Evolutionary conservation across 2,329 filamentous ascomycete species (phyloP).

Genomic region (Diaporthe vaccinii): DNA sequence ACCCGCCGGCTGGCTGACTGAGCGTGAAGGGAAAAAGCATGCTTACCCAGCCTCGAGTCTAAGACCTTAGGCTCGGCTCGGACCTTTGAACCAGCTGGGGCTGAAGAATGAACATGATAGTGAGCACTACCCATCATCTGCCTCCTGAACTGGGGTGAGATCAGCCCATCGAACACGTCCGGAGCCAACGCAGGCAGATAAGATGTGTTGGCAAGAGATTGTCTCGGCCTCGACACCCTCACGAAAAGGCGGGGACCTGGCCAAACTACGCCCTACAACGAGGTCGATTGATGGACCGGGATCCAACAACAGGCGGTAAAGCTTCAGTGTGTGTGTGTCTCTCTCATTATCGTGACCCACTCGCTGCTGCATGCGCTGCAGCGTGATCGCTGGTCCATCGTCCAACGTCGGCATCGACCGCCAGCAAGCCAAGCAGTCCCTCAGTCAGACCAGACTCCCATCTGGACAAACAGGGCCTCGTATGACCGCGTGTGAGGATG

Average conservation of each 20-base stretch:
- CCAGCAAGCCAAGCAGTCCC: background rate
- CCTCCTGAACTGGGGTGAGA: constrained; percentile 11
- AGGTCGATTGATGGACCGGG: background rate
- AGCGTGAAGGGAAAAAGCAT: background rate
- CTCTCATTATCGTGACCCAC: constrained; percentile 14
- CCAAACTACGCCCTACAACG: constrained; percentile 3
- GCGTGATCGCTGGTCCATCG: constrained; percentile 15
- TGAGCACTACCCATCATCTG: constrained; percentile 37
- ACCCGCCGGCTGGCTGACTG: background rate
- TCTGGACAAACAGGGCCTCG: constrained; percentile 10
- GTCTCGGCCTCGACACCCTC: constrained; percentile 39
- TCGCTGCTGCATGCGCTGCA: constrained; percentile 15
- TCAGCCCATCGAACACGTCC: constrained; percentile 23
- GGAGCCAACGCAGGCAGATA: background rate
- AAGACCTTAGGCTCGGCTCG: constrained; percentile 28
- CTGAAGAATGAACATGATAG: constrained; percentile 11
- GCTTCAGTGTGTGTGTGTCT: background rate
- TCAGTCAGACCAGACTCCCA: background rate
- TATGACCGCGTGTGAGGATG: constrained; percentile 14
- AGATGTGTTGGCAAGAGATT: constrained; percentile 35
- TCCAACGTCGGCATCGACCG: constrained; percentile 8
- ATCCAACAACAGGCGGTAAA: constrained; percentile 12
- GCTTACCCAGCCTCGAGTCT: constrained; percentile 23
- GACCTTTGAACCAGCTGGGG: constrained; percentile 25
- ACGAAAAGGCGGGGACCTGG: constrained; percentile 24